A percentile compares a stretch with the other conserved stretches of the same genome.
These are phyloP conservation scores for Ensete ventricosum DNA, from an alignment of 176 grass and related monocot species.

Conservation along the genomic window DNA sequence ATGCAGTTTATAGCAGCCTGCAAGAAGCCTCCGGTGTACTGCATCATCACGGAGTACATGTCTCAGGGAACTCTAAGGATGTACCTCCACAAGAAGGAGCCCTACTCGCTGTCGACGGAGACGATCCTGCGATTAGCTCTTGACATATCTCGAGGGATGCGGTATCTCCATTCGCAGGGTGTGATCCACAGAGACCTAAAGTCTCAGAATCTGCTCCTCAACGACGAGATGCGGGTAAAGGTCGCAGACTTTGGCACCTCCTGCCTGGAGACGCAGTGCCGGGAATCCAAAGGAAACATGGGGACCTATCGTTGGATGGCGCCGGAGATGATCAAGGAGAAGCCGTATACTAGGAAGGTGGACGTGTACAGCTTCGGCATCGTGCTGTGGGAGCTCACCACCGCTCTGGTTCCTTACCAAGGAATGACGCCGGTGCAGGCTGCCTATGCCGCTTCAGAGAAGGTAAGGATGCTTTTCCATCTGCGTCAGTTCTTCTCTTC, in stretches of 20 bases:
- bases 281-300: slow-evolving; percentile 80
- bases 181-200: slow-evolving; percentile 97
- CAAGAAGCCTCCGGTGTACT: slow-evolving; percentile 98
- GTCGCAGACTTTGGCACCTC: slow-evolving; percentile 95
- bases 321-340: slow-evolving; percentile 93
- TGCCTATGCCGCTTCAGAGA: slow-evolving; percentile 77
- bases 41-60: slow-evolving; percentile 99
- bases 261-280: slow-evolving; percentile 73
- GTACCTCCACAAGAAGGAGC: slow-evolving; percentile 99
- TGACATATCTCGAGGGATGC: slow-evolving; percentile 90
- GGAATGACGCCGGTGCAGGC: slow-evolving; percentile 99
- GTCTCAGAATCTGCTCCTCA: slow-evolving; percentile 92
- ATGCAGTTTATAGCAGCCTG: slow-evolving; percentile 85
- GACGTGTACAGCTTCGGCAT: slow-evolving; percentile 98
- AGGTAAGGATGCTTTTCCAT: slow-evolving; percentile 26
- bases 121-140: slow-evolving; percentile 80
- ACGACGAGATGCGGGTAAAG: slow-evolving; percentile 98
- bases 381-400: slow-evolving; percentile 97
- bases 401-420: slow-evolving; percentile 82
- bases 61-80: slow-evolving; percentile 96
- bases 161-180: slow-evolving; percentile 91
- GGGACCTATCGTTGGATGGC: slow-evolving; percentile 99
- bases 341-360: slow-evolving; percentile 80
- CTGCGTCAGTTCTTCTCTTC: neutral
- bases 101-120: slow-evolving; percentile 81